Evolutionary conservation across 2,329 filamentous ascomycete species (phyloP), one percentile per base, ranked within the genome.

Genomic region (Colletotrichum euphorbiae): DNA sequence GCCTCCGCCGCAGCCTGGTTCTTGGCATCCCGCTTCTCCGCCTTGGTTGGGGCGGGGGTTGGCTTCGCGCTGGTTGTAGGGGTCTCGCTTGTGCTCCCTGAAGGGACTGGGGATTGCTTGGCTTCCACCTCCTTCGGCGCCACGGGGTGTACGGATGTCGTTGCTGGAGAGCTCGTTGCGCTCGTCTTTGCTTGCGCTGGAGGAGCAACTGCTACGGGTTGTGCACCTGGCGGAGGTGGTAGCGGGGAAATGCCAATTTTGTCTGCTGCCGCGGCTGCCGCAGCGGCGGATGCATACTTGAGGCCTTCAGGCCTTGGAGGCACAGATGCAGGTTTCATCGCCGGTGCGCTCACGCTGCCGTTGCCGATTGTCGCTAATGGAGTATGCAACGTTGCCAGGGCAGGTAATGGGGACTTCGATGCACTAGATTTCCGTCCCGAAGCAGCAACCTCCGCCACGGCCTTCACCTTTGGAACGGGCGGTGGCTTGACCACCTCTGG

Each of bases 221-320:
- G 77, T 48, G 84, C 79, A 42, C 92, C 91, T 31, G 94, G 94
- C 74, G 96, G 96, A 70, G 96, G 95, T 62, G 96, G 96, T 75
- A 98, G 84, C 45, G 96, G 96, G 67, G 95, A 91, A 75, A 99
- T 98, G 28, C 96, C 96, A 33, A 98, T 93, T 80, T 84, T 87
- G 73, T 97, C 94, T 78, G 89, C 94, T 51, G 94, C 93, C 1
- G 96, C 95, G 0, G 95, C 96, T 0, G 96, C 96, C 0, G 96
- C 96, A 0, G 96, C 96, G 0, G 96, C 96, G 42, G 96, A 98
- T 50, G 96, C 96, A 77, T 99, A 99, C 80, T 98, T 98, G 72
- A 99, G 84, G 1, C 92, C 93, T 78, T 98, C 95, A 54, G 93
- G 90, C 77, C 95, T 89, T 67, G 92, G 90, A 1, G 96, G 96